Percentiles rank a stretch among this genome's conserved stretches.
phyloP scores from a whole-genome alignment of 768 basidiomycete species.

The Psilocybe sp. region DNA sequence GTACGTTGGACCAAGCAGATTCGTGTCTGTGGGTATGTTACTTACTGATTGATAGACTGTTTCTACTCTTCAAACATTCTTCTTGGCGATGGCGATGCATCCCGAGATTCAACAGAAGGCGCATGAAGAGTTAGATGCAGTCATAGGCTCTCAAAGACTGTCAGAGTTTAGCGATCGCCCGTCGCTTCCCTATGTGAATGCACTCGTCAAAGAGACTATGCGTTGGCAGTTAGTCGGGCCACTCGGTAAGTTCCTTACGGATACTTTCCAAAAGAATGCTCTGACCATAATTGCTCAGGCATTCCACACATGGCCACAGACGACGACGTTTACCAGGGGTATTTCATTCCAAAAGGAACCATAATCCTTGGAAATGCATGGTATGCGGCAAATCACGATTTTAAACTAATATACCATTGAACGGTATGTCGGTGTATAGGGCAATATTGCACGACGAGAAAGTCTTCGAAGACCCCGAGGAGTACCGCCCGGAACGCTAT shows the following conservation, averaged over 20 bases:
- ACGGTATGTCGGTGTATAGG: constrained; percentile 1
- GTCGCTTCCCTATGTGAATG: too few relatives aligned
- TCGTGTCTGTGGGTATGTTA: neutral
- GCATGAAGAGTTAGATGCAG: constrained; percentile 22
- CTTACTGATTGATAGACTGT: constrained; percentile 14
- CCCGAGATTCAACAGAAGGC: constrained; percentile 23
- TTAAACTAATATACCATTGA: neutral
- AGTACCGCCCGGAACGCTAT: too few relatives aligned
- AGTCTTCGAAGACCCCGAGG: constrained; percentile 39
- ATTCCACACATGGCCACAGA: constrained; percentile 22
- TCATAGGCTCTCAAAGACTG: constrained; percentile 18
- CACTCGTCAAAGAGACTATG: too few relatives aligned
- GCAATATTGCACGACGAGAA: constrained; percentile 31
- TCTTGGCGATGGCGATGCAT: constrained; percentile 21
- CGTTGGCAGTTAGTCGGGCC: too few relatives aligned
- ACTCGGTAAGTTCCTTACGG: constrained; percentile 10
- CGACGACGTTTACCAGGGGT: constrained; percentile 27
- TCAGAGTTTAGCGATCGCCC: too few relatives aligned
- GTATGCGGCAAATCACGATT: constrained; percentile 8
- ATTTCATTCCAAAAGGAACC: constrained; percentile 26
- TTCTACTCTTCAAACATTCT: constrained; percentile 19
- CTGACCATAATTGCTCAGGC: constrained; percentile 4
- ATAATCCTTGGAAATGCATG: constrained; percentile 28
- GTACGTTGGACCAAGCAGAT: neutral
- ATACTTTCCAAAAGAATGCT: constrained; percentile 3